Evolutionary conservation across 1,284 basidiomycete species (phyloP), one percentile per base, ranked within the genome.

Genomic region (Wallemia hederae): DNA sequence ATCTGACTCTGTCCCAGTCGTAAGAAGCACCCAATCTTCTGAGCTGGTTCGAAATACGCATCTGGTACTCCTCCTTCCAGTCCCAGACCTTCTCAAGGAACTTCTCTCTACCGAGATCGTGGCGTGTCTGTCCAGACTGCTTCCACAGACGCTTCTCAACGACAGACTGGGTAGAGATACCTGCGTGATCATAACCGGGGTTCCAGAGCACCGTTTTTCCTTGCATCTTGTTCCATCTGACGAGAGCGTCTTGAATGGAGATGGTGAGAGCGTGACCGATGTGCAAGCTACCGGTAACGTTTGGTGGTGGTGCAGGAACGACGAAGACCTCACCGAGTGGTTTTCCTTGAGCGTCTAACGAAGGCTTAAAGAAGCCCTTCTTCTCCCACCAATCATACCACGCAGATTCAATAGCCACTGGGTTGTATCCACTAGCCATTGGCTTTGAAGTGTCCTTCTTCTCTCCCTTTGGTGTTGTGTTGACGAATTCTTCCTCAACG

Each of bases 351-450:
- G 75, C 66, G 9, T 76, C 74, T 64, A 81, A 73, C 62, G 80
- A 76, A 1, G 94, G 94, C 65, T 81, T 77, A 77, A 97, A 98
- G 77, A 83, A 94, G 14, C 86, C 86, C 69, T 85, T 76, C 27
- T 81, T 78, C 61, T 82, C 76, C 94, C 94, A 98, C 94, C 94
- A 98, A 67, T 92, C 88, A 69, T 96, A 98, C 89, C 94, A 97
- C 11, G 89, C 84, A 3, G 90, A 78, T 71, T 98, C 94, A 64
- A 98, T 83, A 60, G 88, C 87, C 65, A 85, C 81, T 14, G 92
- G 94, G 70, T 98, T 92, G 74, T 97, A 99, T 2, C 85, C 85
- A 28, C 77, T 77, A 14, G 84, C 78, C 83, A 96, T 91, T 3
- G 88, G 85, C 64, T 82, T 76, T 1, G 57, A 63, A 69, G 64